These are phyloP conservation scores for Blastomyces gilchristii DNA, from an alignment of 2,329 filamentous ascomycete genomes.

Conservation along the genomic window DNA sequence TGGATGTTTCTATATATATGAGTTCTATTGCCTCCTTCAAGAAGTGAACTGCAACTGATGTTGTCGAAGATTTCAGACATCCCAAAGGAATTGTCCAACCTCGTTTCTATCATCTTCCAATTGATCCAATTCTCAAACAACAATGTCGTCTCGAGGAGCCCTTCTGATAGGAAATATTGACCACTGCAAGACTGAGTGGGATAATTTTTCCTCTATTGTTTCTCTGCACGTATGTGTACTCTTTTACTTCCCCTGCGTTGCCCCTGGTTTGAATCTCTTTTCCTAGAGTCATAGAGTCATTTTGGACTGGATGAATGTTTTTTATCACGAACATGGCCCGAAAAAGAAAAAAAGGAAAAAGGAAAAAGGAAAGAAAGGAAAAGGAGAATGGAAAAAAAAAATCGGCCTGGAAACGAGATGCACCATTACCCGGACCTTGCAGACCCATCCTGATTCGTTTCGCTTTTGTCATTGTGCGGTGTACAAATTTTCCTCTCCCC, in stretches of 20 bases:
- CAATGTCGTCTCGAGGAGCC: slow-evolving; percentile 29
- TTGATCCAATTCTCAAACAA: slow-evolving; percentile 8
- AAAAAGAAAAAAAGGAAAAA: no score
- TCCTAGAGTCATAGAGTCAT: neutral
- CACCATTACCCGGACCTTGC: neutral
- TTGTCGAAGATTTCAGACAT: neutral
- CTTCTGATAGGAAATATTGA: slow-evolving; percentile 38
- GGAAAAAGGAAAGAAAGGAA: no score
- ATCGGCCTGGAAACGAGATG: neutral
- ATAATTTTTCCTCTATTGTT: slow-evolving; percentile 31
- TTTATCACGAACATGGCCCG: neutral
- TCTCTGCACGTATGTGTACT: slow-evolving; percentile 30
- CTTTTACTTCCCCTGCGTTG: neutral
- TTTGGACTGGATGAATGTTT: no score
- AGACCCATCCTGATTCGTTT: neutral
- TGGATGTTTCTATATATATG: neutral
- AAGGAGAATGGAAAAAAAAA: no score
- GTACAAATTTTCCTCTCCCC: neutral
- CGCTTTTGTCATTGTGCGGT: neutral
- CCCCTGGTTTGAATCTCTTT: neutral
- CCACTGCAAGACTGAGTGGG: slow-evolving; percentile 37
- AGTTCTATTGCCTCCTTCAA: neutral
- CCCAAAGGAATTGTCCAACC: neutral
- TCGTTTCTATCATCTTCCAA: neutral
- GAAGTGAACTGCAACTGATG: neutral